Base-by-base conservation (phyloP, 2,329 filamentous ascomycete species). In the Chalaropsis thielavioides region DNA sequence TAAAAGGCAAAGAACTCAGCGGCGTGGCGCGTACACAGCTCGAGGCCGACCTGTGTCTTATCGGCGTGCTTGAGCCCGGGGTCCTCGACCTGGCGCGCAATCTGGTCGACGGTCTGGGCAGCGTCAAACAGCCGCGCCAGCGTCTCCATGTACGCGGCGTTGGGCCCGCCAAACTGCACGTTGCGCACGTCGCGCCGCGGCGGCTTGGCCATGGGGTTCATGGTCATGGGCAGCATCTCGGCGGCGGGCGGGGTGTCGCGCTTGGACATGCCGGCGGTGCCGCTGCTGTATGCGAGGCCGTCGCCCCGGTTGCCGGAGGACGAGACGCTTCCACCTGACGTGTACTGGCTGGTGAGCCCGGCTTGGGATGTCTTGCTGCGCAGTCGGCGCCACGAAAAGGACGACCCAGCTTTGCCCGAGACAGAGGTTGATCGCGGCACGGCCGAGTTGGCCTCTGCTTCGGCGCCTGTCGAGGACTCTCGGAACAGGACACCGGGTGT, bases 1-100 rank as follows among this genome's bases (percentile, higher is more conserved):
- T 94, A 97, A 75, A 99, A 96, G 17, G 88, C 92, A 74, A 99
- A 99, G 75, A 99, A 99, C 75, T 99, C 94, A 41, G 92, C 90
- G 7, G 92, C 94, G 74, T 96, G 92, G 49, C 92, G 84, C 43
- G 91, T 91, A 73, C 90, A 94, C 49, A 99, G 82, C 76, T 99
- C 94, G 41, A 99, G 83, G 10, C 94, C 94, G 63, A 99, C 92
- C 72, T 96, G 92, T 8, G 94, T 97, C 71, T 90, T 91, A 70
- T 92, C 92, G 19, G 90, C 91, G 75, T 94, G 90, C 70, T 89
- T 89, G 64, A 97, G 82, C 10, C 92, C 92, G 5, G 92, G 92
- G 72, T 97, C 92, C 73, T 96, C 92, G 59, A 96, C 91, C 78
- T 96, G 92, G 69, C 92, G 88, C 63, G 92, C 90, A 74, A 97